Conservation (phyloP, 208 protist species). For the Spongospora subterranea region DNA sequence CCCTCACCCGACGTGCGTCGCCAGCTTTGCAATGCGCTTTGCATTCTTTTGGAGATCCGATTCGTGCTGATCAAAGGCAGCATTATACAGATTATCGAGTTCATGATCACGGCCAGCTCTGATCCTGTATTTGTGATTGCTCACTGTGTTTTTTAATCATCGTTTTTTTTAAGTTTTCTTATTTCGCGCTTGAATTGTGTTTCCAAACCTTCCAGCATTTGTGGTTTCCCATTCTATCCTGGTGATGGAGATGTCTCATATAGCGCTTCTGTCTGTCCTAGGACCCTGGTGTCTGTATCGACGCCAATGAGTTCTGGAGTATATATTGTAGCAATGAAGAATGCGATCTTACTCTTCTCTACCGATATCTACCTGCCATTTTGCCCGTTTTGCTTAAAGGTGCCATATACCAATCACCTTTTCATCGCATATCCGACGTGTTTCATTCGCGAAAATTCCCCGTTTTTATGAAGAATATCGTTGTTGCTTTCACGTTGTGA, state of each 20-base stretch:
- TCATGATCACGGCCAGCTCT: conserved; percentile 67
- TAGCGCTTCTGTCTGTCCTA: neutral
- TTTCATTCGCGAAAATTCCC: too few species aligned
- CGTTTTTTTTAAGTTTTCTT: too few species aligned
- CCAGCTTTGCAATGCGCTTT: conserved; percentile 66
- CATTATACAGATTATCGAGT: conserved; percentile 71
- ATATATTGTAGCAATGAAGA: conserved; percentile 57
- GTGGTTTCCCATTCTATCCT: too few species aligned
- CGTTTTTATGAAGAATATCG: too few species aligned
- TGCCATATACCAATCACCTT: too few species aligned
- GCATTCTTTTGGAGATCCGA: conserved; percentile 69
- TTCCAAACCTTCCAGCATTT: too few species aligned
- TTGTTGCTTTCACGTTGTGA: too few species aligned
- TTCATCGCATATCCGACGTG: too few species aligned
- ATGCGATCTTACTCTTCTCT: conserved; percentile 6
- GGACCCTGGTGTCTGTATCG: conserved; percentile 71
- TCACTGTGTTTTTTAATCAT: too few species aligned
- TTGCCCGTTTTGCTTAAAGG: conserved; percentile 82
- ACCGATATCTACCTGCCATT: conserved; percentile 58
- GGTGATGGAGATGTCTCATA: too few species aligned
- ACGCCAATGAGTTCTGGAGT: conserved; percentile 80
- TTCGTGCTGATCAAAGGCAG: conserved; percentile 68
- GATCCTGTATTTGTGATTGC: neutral
- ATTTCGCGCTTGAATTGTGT: too few species aligned
- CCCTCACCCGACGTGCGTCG: neutral